These are phyloP conservation scores for Suhomyces sp. DNA, from an alignment of 805 yeast genomes.

Conservation along the genomic window DNA sequence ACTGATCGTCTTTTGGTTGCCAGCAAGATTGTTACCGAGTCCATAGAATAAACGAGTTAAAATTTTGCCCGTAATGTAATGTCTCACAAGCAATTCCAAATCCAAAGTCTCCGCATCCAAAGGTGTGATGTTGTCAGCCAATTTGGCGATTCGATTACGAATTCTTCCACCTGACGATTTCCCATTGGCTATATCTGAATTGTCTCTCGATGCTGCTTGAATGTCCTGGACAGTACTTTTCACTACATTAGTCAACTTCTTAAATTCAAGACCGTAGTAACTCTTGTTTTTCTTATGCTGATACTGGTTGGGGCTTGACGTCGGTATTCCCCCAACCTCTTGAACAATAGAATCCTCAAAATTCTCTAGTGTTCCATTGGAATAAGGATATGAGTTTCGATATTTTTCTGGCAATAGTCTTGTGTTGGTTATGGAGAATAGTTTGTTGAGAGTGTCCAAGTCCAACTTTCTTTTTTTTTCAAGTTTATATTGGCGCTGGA, in stretches of 20 bases:
- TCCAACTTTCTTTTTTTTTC: conserved; percentile 55
- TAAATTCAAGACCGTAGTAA: conserved; percentile 40
- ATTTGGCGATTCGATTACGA: conserved; percentile 32
- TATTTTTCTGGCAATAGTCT: conserved; percentile 25
- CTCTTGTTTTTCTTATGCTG: conserved; percentile 22
- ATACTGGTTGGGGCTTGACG: neutral
- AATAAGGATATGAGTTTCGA: conserved; percentile 1
- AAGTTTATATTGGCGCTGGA: conserved; percentile 68
- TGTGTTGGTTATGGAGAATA: conserved; percentile 36
- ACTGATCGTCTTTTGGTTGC: neutral
- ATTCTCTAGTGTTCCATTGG: neutral
- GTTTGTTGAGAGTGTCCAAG: conserved; percentile 45
- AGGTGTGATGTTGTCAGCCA: conserved; percentile 34
- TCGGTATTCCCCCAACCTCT: neutral
- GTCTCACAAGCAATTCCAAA: conserved; percentile 31
- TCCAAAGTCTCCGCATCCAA: conserved; percentile 42
- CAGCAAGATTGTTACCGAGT: neutral
- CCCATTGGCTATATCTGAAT: conserved; percentile 7
- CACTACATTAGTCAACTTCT: conserved; percentile 61
- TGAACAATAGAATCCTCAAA: neutral
- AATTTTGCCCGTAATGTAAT: conserved; percentile 32
- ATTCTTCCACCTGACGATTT: conserved; percentile 26
- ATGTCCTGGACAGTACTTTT: conserved; percentile 71
- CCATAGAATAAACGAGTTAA: conserved; percentile 34
- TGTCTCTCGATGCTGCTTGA: conserved; percentile 11